A percentile compares a stretch with the other conserved stretches of the same genome.
These are phyloP conservation scores for Lumnitzera racemosa DNA, from an alignment of 345 rosid species.

Conservation along the genomic window DNA sequence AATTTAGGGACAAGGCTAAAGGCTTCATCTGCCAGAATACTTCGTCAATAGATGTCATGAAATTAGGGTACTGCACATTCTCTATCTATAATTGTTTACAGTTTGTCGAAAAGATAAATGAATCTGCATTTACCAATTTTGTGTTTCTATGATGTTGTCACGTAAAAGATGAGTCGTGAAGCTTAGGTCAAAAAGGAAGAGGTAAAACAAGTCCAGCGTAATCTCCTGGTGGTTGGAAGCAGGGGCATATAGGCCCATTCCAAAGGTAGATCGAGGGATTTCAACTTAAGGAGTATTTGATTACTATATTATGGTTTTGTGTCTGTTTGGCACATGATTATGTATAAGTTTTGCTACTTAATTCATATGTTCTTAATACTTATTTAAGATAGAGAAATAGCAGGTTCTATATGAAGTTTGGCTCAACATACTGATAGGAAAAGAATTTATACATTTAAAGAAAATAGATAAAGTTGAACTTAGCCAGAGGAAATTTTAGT, in stretches of 20 bases:
- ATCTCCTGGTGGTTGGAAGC: constrained; percentile 82
- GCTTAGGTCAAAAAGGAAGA: constrained; percentile 90
- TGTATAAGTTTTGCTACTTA: too few species aligned
- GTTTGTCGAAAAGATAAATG: neutral
- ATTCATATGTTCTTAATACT: too few species aligned
- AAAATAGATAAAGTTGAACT: too few species aligned
- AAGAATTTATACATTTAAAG: too few species aligned
- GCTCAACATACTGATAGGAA: too few species aligned
- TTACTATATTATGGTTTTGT: neutral
- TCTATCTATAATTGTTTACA: neutral
- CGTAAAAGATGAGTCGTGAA: constrained; percentile 61
- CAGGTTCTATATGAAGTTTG: too few species aligned
- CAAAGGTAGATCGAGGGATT: constrained; percentile 48
- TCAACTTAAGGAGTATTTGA: neutral
- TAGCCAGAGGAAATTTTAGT: too few species aligned
- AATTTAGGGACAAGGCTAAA: constrained; percentile 46
- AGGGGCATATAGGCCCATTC: constrained; percentile 88
- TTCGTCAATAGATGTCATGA: constrained; percentile 75
- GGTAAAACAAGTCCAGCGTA: constrained; percentile 70
- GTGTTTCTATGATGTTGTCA: constrained; percentile 1
- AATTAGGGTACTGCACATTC: constrained; percentile 51
- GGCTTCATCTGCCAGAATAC: constrained; percentile 77
- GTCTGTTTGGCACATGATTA: too few species aligned
- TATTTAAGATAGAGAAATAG: too few species aligned
- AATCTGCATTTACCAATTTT: neutral